Conservation (phyloP, 148 eudicot genomes). For the Silene conica region DNA sequence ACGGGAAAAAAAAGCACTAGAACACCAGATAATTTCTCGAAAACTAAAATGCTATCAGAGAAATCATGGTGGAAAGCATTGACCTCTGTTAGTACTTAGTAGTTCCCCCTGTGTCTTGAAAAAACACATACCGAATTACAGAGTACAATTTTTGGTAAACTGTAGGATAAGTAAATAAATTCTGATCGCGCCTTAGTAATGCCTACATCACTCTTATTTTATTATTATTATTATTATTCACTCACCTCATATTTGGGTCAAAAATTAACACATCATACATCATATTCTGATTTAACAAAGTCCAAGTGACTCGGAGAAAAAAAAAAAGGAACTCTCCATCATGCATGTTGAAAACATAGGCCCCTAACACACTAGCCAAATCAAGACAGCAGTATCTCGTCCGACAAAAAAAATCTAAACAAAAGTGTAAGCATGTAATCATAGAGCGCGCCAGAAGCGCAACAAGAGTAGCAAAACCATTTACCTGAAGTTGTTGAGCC, state of each 20-base stretch:
- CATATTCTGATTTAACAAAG: not conserved
- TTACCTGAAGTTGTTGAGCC: slow-evolving; percentile 89
- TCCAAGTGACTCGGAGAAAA: not conserved
- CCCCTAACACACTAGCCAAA: no score
- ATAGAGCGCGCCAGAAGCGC: not conserved
- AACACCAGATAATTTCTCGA: not conserved
- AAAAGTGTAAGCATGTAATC: not conserved
- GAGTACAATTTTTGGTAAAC: not conserved
- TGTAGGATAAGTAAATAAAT: not conserved
- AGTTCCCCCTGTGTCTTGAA: not conserved
- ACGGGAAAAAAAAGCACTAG: not conserved
- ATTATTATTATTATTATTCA: no score
- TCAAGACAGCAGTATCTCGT: not conserved
- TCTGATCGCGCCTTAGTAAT: not conserved
- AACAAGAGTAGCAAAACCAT: not conserved
- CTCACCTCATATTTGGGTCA: not conserved
- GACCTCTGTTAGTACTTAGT: not conserved
- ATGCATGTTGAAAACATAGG: no score
- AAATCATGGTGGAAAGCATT: not conserved
- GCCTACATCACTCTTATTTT: not conserved
- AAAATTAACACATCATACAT: not conserved
- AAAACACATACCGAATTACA: not conserved
- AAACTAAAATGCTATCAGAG: not conserved
- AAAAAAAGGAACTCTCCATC: no score
- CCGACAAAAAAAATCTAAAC: not conserved